Percentiles rank a stretch among this genome's conserved stretches.
Conservation (phyloP, 1,284 basidiomycete genomes). For the Microbotryomycetes sp. region DNA sequence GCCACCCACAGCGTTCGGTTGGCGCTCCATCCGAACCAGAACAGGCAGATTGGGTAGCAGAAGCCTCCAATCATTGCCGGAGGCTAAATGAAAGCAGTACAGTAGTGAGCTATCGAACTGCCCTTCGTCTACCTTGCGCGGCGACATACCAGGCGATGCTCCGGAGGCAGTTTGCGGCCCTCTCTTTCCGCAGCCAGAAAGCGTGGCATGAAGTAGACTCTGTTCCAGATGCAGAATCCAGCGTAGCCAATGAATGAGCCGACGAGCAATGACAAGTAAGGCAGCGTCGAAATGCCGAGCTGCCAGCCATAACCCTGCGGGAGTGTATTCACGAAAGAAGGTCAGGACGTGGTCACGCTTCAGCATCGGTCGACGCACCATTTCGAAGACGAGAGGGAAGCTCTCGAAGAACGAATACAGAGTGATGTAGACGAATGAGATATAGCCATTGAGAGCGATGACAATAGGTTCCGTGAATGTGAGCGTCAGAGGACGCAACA, state of each 20-base stretch:
- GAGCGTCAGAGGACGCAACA: constrained; percentile 35
- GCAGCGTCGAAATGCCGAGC: constrained; percentile 32
- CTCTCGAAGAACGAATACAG: constrained; percentile 17
- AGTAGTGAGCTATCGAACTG: too few species aligned
- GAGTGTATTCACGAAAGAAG: too few species aligned
- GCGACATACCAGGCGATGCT: constrained; percentile 29
- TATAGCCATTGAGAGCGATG: constrained; percentile 30
- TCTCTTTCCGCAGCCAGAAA: constrained; percentile 24
- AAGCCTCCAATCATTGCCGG: constrained; percentile 35
- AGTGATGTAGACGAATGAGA: constrained; percentile 13
- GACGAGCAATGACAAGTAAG: constrained; percentile 37
- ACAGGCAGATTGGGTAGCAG: constrained; percentile 38
- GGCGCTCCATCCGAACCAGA: constrained; percentile 40
- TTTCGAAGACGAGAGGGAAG: constrained; percentile 13
- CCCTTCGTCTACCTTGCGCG: too few species aligned
- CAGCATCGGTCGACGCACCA: too few species aligned
- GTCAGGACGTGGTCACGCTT: too few species aligned
- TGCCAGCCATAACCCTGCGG: constrained; percentile 26
- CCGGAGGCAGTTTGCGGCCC: constrained; percentile 27
- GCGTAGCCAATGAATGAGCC: constrained; percentile 34
- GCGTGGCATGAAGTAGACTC: constrained; percentile 29
- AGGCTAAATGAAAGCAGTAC: too few species aligned
- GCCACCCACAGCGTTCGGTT: constrained; percentile 39
- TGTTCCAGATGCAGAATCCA: constrained; percentile 35
- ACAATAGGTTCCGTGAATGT: constrained; percentile 40